Percentiles rank a stretch among this genome's conserved stretches.
phyloP scores from a whole-genome alignment of 1,284 basidiomycete genomes.

The Schizophyllum commune region DNA sequence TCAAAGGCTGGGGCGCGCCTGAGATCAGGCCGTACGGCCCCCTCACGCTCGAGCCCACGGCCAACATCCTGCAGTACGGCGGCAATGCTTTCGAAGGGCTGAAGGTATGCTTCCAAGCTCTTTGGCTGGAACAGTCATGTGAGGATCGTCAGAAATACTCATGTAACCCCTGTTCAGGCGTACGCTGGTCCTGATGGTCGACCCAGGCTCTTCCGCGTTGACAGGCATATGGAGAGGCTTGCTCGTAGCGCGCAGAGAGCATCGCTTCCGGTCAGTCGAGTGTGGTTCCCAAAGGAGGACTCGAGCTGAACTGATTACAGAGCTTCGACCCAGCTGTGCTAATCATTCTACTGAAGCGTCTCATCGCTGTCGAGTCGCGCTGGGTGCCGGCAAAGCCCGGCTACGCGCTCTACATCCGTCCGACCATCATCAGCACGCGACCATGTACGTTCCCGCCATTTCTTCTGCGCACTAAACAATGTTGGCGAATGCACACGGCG shows the following conservation, averaged over 20 bases:
- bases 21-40: constrained; percentile 76
- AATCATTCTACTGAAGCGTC: constrained; percentile 59
- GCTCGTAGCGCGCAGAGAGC: constrained; percentile 51
- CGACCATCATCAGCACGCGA: constrained; percentile 80
- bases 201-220: constrained; percentile 69
- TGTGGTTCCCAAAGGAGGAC: background rate
- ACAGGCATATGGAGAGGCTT: constrained; percentile 77
- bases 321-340: constrained; percentile 57
- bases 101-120: constrained; percentile 44
- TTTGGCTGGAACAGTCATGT: constrained; percentile 16
- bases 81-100: constrained; percentile 82
- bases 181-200: constrained; percentile 62
- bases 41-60: constrained; percentile 66
- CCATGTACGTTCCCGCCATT: constrained; percentile 28
- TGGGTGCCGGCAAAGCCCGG: constrained; percentile 71
- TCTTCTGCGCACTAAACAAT: background rate
- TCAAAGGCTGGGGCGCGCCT: constrained; percentile 70
- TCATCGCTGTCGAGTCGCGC: constrained; percentile 59
- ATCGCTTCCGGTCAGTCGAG: constrained; percentile 49
- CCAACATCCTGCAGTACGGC: constrained; percentile 73
- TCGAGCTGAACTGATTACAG: constrained; percentile 22
- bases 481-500: background rate
- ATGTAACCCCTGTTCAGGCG: too few species aligned
- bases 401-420: constrained; percentile 74
- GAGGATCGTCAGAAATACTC: background rate